Conservation (phyloP, 2,329 filamentous ascomycete genomes). For the Apiospora malaysiana region DNA sequence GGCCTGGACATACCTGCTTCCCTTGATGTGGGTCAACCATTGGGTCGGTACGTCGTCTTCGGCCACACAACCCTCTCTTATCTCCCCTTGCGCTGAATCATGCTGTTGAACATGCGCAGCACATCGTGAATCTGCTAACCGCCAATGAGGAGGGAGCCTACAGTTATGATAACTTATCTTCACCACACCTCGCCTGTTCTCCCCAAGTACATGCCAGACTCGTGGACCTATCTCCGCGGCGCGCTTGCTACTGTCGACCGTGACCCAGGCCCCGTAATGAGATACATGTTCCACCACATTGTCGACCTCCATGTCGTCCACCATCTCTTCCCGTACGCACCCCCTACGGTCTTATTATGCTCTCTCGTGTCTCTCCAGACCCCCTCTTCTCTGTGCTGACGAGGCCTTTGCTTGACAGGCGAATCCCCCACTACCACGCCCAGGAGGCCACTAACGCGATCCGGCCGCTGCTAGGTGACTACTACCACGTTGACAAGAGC, state of each 20-base stretch:
- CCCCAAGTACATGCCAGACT: conserved; percentile 58
- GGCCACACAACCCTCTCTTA: background rate
- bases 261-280: conserved; percentile 66
- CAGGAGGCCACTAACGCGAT: conserved; percentile 64
- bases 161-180: conserved; percentile 76
- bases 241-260: conserved; percentile 67
- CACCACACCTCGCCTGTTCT: conserved; percentile 63
- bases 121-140: background rate
- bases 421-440: conserved; percentile 66
- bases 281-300: conserved; percentile 68
- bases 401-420: conserved; percentile 32
- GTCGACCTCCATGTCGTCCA: conserved; percentile 69
- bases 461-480: conserved; percentile 58
- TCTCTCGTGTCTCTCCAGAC: background rate
- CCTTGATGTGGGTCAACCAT: conserved; percentile 73
- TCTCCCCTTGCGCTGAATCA: conserved; percentile 20
- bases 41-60: conserved; percentile 63
- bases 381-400: background rate
- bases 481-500: conserved; percentile 54
- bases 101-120: conserved; percentile 5
- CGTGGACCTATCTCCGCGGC: conserved; percentile 67
- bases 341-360: background rate
- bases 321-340: conserved; percentile 61
- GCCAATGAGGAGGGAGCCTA: conserved; percentile 23
- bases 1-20: conserved; percentile 63